These are phyloP conservation scores for Solanum dulcamara DNA, from an alignment of 257 asterid species.

Conservation along the genomic window DNA sequence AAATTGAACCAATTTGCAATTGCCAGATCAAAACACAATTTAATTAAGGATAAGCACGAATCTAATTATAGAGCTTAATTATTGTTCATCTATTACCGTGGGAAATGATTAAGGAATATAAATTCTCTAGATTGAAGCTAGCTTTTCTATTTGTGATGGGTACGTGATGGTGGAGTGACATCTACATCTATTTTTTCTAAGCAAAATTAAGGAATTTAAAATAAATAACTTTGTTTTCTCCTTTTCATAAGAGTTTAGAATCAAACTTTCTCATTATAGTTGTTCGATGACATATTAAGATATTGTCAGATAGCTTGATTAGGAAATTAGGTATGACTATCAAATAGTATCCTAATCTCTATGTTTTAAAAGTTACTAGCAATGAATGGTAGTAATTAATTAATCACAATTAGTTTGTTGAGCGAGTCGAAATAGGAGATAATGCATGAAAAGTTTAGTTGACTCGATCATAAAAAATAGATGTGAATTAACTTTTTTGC, in stretches of 20 bases:
- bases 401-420: neutral
- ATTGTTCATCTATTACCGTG: neutral
- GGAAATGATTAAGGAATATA: neutral
- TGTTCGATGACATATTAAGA: no score
- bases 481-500: no score
- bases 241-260: neutral
- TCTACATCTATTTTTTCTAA: neutral
- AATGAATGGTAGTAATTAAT: neutral
- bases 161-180: neutral
- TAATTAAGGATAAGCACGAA: neutral
- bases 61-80: neutral
- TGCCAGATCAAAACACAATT: neutral
- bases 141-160: neutral
- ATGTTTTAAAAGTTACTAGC: neutral
- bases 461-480: no score
- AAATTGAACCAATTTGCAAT: neutral
- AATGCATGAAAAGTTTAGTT: no score
- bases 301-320: neutral
- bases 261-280: neutral
- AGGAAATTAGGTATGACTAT: neutral
- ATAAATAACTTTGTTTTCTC: no score
- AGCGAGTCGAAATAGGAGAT: no score
- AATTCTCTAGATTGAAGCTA: neutral
- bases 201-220: neutral
- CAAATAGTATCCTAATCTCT: neutral